Evolutionary conservation across 441 rosid genomes (phyloP), one percentile per base, ranked within the genome.

Genomic region (Capsella rubella): DNA sequence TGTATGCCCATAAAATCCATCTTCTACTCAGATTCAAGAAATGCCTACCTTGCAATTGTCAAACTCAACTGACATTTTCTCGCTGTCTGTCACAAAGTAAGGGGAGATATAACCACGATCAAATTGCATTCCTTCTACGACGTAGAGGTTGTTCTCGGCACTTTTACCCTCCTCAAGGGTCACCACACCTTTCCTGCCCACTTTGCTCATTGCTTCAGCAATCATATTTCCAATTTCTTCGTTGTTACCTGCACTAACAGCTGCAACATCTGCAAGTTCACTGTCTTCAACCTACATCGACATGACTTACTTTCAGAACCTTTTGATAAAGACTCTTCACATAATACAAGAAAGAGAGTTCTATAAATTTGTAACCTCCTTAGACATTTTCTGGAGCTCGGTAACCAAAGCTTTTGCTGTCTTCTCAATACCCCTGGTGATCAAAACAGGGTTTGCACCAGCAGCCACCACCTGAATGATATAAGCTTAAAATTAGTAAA

Each of bases 111-210:
- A 95, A 73, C 99, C 99, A 6, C 98, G 95, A 18, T 93, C 99
- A 77, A 95, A 95, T 65, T 95, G 99, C 99, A 93, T 95, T 74
- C 99, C 99, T 83, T 95, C 99, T 29, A 95, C 98, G 15, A 93
- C 97, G 77, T 95, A 95, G 27, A 95, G 95, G 18, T 73, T 84
- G 78, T 95, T 95, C 40, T 95, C 99, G 0, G 98, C 97, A 61
- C 99, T 93, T 82, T 87, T 93, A 9, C 99, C 99, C 83, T 95
- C 98, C 82, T 95, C 99, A 53, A 95, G 96, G 25, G 98, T 95
- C 58, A 95, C 96, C 68, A 95, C 99, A 79, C 99, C 99, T 83
- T 93, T 95, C 59, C 98, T 83, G 34, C 99, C 99, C 8, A 95
- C 99, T 84, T 84, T 93, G 72, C 97, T 93, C 93, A 95, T 75